Conservation (phyloP, 1,139 yeast species). For the Candida sp. region DNA sequence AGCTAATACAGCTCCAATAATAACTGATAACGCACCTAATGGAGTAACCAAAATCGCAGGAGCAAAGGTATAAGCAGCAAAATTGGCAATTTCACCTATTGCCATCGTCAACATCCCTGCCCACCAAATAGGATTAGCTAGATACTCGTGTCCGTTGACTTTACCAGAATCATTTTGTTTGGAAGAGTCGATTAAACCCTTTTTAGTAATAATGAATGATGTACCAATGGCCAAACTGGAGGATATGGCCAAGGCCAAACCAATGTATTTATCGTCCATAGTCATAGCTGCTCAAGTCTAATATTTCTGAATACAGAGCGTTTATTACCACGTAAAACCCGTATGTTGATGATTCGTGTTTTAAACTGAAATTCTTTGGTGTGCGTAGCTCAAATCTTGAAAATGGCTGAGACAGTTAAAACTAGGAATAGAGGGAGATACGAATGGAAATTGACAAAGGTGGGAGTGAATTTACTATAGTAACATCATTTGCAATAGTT, state of each 20-base stretch:
- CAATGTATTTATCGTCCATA: slow-evolving; percentile 82
- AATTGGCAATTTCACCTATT: slow-evolving; percentile 86
- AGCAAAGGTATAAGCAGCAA: slow-evolving; percentile 94
- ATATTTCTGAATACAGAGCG: neutral
- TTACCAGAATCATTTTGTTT: slow-evolving; percentile 56
- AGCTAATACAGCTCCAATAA: slow-evolving; percentile 89
- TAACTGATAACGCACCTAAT: slow-evolving; percentile 84
- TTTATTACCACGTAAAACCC: neutral
- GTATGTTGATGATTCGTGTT: neutral
- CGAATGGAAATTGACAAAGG: neutral
- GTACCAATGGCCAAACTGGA: slow-evolving; percentile 90
- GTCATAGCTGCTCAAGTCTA: neutral
- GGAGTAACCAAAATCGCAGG: slow-evolving; percentile 94
- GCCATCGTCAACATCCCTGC: slow-evolving; percentile 93
- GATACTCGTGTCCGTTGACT: slow-evolving; percentile 71
- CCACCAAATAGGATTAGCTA: slow-evolving; percentile 92
- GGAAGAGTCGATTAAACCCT: slow-evolving; percentile 76
- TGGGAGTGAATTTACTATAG: no score
- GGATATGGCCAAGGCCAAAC: slow-evolving; percentile 83
- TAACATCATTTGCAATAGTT: no score
- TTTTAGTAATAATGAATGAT: slow-evolving; percentile 84
- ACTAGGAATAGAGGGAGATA: neutral
- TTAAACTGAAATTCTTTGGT: neutral
- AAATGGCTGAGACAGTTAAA: neutral
- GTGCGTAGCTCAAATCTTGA: neutral